Evolutionary conservation across 169 alveolate genomes (phyloP).

Genomic region (Plasmodium chabaudi): DNA sequence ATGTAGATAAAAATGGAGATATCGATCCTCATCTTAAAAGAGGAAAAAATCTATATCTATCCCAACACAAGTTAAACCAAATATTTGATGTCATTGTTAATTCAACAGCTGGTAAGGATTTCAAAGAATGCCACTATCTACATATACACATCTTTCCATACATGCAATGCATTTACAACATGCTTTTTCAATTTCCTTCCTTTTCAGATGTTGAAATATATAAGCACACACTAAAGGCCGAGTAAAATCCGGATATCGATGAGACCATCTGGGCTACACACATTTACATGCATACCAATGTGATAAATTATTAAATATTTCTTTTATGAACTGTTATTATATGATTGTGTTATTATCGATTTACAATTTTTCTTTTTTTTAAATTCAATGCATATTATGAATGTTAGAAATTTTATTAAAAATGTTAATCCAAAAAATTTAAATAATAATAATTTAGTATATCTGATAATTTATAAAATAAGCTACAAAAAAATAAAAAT

Average conservation of each 20-base stretch:
- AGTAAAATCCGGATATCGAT: neutral
- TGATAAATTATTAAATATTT: too few relatives aligned
- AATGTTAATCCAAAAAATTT: too few relatives aligned
- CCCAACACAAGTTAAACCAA: constrained; percentile 30
- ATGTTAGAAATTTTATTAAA: too few relatives aligned
- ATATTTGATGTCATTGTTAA: constrained; percentile 43
- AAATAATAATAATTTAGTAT: neutral
- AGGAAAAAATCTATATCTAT: constrained; percentile 58
- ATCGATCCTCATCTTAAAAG: constrained; percentile 49
- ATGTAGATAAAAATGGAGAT: constrained; percentile 71
- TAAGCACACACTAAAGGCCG: constrained; percentile 50
- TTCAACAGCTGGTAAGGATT: constrained; percentile 56
- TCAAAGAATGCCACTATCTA: neutral
- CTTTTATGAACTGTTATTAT: too few relatives aligned
- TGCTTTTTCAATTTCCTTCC: neutral
- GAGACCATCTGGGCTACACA: neutral
- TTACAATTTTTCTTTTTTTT: too few relatives aligned
- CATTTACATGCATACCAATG: too few relatives aligned
- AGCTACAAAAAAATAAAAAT: neutral
- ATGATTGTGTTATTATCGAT: too few relatives aligned
- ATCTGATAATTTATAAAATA: neutral
- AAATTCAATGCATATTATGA: too few relatives aligned
- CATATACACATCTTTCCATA: neutral
- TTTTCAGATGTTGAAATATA: constrained; percentile 61
- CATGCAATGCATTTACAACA: neutral